Evolutionary conservation across 108 stramenopile species (phyloP).

Genomic region (Conticribra guillardii): DNA sequence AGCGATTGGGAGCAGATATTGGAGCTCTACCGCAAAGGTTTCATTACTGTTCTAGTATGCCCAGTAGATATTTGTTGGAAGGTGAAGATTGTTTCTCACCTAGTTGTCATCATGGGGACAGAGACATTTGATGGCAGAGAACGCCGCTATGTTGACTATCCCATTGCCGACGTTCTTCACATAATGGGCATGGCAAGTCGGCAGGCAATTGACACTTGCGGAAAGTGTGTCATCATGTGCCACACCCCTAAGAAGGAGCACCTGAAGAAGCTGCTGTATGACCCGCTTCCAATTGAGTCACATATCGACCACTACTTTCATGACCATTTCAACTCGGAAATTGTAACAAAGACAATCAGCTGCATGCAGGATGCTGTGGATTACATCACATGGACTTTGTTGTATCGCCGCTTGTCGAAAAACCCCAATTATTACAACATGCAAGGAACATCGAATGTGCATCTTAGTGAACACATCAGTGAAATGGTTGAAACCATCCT

Average conservation of each 20-base stretch:
- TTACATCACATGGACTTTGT: conserved; percentile 98
- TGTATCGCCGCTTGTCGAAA: conserved; percentile 95
- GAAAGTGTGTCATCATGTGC: conserved; percentile 91
- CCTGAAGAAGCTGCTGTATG: conserved; percentile 92
- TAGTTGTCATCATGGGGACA: conserved; percentile 97
- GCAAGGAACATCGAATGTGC: conserved; percentile 85
- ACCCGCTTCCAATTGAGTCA: conserved; percentile 97
- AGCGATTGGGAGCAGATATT: conserved; percentile 79
- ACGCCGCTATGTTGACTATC: conserved; percentile 94
- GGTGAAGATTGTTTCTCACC: conserved; percentile 67
- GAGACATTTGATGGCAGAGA: conserved; percentile 94
- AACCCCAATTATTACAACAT: conserved; percentile 99
- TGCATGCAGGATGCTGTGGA: conserved; percentile 98
- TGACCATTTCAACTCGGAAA: conserved; percentile 97
- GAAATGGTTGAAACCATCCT: conserved; percentile 98
- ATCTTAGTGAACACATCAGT: conserved; percentile 97
- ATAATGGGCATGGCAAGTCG: conserved; percentile 93
- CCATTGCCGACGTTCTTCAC: conserved; percentile 90
- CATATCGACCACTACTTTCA: conserved; percentile 96
- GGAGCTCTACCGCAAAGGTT: conserved; percentile 69
- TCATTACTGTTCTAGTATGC: conserved; percentile 84
- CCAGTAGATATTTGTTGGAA: conserved; percentile 91
- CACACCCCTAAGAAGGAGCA: conserved; percentile 95
- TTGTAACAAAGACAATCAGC: conserved; percentile 93
- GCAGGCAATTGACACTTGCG: conserved; percentile 69